phyloP scores from a whole-genome alignment of 805 yeast species.

The Cyberlindnera maritima region DNA sequence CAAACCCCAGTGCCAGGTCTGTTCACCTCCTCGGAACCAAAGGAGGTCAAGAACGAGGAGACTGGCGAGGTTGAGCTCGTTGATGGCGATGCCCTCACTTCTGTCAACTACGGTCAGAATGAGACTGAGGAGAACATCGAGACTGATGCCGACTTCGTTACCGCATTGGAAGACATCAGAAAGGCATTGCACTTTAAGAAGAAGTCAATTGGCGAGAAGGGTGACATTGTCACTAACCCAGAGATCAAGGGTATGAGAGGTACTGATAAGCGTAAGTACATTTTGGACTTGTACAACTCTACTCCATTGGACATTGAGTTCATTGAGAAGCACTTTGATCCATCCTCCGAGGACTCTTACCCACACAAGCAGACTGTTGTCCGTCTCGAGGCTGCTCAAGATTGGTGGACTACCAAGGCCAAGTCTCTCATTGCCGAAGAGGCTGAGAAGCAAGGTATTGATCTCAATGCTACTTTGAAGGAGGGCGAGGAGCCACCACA shows the following conservation, averaged over 20 bases:
- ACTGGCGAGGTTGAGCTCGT: conserved; percentile 36
- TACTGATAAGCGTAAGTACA: conserved; percentile 78
- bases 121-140: conserved; percentile 54
- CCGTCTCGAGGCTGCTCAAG: conserved; percentile 86
- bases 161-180: conserved; percentile 57
- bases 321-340: conserved; percentile 52
- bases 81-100: conserved; percentile 29
- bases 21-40: conserved; percentile 38
- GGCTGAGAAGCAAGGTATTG: conserved; percentile 29
- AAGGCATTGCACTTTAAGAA: conserved; percentile 76
- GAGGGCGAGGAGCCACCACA: conserved; percentile 43
- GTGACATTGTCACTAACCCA: conserved; percentile 60
- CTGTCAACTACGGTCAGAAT: conserved; percentile 62
- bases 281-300: conserved; percentile 79
- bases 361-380: conserved; percentile 80
- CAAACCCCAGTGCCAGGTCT: conserved; percentile 96
- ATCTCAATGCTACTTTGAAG: conserved; percentile 17
- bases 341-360: conserved; percentile 44
- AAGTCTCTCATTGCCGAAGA: conserved; percentile 38
- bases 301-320: conserved; percentile 84
- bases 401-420: conserved; percentile 79
- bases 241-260: conserved; percentile 87
- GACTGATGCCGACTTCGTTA: conserved; percentile 50
- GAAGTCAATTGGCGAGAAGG: conserved; percentile 49
- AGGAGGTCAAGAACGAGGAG: conserved; percentile 37